Base-by-base conservation (phyloP, 352 stramenopile genomes). In the Lagenidium giganteum region DNA sequence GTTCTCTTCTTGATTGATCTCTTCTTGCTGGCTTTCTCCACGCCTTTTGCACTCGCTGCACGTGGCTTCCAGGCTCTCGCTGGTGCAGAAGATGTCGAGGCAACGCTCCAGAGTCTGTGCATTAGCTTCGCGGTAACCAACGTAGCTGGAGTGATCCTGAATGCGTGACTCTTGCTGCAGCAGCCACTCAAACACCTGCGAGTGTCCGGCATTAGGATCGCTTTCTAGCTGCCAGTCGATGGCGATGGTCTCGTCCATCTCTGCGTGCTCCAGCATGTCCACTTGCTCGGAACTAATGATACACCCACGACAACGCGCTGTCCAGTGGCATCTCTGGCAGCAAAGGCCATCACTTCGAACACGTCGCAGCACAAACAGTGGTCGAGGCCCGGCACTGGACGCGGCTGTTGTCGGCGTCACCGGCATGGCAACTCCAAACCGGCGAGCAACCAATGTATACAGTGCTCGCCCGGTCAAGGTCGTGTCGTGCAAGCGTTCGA, bases 311-410 rank as follows among this genome's bases (percentile, higher is more conserved):
- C 79, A 89, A 13, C 59, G 45, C 8, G 57, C 38, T 3, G 48
- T 64, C 79, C 79, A 87, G 27, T 85, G 61, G 29, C 79, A 89
- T 11, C 36, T 39, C 3, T 34, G 50, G 31, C 79, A 91, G 21
- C 47, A 60, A 16, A 57, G 57, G 2, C 74, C 75, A 41, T 81
- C 63, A 20, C 46, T 51, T 5, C 59, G 37, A 1, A 84, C 74
- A 1, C 69, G 56, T 17, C 69, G 69, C 3, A 88, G 47, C 14
- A 69, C 44, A 37, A 88, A 85, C 11, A 26, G 31, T 6, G 40
- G 26, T 21, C 30, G 23, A n/a, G 26, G 12, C 4, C 8, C 12
- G 20, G 38, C 4, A n/a, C n/a, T n/a, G n/a, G n/a, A n/a, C n/a
- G n/a, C n/a, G n/a, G n/a, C n/a, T n/a, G n/a, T n/a, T n/a, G 33